phyloP scores from a whole-genome alignment of 2,329 filamentous ascomycete species.

The Diaporthe citrichinensis region DNA sequence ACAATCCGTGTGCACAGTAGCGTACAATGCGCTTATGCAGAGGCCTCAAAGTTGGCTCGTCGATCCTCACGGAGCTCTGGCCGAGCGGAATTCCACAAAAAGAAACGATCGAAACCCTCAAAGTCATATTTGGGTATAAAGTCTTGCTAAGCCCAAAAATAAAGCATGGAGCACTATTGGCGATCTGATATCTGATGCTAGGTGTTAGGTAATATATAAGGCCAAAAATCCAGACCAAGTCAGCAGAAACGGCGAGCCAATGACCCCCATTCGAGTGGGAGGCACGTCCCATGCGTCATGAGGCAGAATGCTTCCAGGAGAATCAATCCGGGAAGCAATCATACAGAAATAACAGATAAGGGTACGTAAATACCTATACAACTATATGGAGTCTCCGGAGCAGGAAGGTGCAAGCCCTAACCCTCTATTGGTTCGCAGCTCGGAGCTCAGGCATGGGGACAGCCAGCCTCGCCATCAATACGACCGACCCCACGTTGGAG shows the following conservation, averaged over 20 bases:
- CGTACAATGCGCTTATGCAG: not conserved
- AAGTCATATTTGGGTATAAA: not conserved
- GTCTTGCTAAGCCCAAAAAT: too few species aligned
- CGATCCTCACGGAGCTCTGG: not conserved
- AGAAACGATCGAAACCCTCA: accelerated
- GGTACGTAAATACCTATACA: not conserved
- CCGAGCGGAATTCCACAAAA: not conserved
- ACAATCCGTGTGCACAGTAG: not conserved
- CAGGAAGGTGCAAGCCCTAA: constrained; percentile 3
- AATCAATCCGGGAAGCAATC: not conserved
- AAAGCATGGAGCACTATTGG: too few species aligned
- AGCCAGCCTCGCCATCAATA: not conserved
- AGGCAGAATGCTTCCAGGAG: not conserved
- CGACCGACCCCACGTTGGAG: constrained; percentile 33
- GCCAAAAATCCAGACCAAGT: too few species aligned
- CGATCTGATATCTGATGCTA: not conserved
- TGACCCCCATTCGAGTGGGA: not conserved
- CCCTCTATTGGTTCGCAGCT: not conserved
- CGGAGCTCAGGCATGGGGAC: not conserved
- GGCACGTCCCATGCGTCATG: not conserved
- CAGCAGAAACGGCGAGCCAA: not conserved
- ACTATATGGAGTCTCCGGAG: not conserved
- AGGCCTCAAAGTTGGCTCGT: not conserved
- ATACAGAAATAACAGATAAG: not conserved
- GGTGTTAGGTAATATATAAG: not conserved